These are phyloP conservation scores for Scenedesmus sp. DNA, from an alignment of 163 green algal genomes.

Conservation along the genomic window DNA sequence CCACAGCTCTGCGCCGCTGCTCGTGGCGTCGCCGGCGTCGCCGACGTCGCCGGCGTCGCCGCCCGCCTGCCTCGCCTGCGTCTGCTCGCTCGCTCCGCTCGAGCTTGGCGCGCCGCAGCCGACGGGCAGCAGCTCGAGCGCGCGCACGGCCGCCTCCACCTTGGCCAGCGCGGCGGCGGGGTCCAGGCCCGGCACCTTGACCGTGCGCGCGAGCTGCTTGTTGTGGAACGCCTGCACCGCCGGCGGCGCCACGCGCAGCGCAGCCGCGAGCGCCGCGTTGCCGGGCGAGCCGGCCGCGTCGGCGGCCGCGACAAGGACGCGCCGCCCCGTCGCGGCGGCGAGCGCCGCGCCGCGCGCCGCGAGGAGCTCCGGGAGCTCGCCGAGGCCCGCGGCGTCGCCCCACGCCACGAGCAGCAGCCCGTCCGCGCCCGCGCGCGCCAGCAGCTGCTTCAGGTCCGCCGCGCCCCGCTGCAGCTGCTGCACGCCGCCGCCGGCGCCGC, in stretches of 20 bases:
- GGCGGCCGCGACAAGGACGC: not conserved
- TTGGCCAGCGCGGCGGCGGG: constrained; percentile 7
- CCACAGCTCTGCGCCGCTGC: constrained; percentile 5
- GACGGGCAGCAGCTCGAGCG: constrained; percentile 14
- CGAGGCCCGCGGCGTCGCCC: constrained; percentile 10
- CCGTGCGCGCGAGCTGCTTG: constrained; percentile 3
- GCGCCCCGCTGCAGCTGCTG: constrained; percentile 48
- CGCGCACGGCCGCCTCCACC: constrained; percentile 22
- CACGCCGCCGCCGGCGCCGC: not conserved
- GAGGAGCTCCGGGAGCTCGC: not conserved
- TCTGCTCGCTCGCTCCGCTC: constrained; percentile 18
- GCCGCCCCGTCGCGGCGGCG: no score
- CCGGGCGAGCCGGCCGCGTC: constrained; percentile 3
- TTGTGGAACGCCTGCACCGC: constrained; percentile 19
- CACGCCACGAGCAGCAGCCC: constrained; percentile 57
- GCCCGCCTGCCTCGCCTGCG: constrained; percentile 22
- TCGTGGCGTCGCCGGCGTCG: constrained; percentile 5
- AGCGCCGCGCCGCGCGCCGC: not conserved
- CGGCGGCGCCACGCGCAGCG: constrained; percentile 7
- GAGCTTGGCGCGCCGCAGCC: not conserved
- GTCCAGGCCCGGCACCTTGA: constrained; percentile 4
- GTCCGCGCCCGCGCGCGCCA: constrained; percentile 36
- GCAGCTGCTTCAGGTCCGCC: constrained; percentile 59
- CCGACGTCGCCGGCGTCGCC: not conserved
- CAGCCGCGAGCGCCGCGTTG: constrained; percentile 26